These are phyloP conservation scores for Fusarium burgessii DNA, from an alignment of 2,329 filamentous ascomycete genomes.

Conservation along the genomic window DNA sequence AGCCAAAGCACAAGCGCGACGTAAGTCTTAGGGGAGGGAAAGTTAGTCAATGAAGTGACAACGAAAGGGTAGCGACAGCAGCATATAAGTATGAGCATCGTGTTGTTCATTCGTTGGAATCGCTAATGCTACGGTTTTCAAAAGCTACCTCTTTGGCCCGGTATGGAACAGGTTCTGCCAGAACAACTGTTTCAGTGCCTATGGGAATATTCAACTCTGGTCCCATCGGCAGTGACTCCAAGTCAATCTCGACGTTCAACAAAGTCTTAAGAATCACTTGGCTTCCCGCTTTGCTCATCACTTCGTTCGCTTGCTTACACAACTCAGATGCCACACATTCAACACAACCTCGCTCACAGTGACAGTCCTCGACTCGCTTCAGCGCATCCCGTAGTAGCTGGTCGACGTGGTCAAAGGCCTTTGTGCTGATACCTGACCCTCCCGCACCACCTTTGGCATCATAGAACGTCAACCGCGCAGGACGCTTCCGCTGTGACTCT, in stretches of 20 bases:
- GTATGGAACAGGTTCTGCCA: conserved; percentile 74
- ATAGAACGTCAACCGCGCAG: conserved; percentile 91
- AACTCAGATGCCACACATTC: conserved; percentile 90
- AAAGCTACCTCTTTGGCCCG: conserved; percentile 37
- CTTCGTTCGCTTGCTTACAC: conserved; percentile 88
- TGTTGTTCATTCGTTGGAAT: background rate
- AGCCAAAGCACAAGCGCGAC: too few relatives aligned
- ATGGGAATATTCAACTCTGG: conserved; percentile 76
- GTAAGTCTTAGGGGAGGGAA: too few relatives aligned
- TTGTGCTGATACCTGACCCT: conserved; percentile 88
- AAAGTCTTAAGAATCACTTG: conserved; percentile 83
- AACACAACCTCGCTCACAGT: conserved; percentile 83
- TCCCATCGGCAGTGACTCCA: conserved; percentile 88
- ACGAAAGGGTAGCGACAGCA: background rate
- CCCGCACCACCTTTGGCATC: conserved; percentile 89
- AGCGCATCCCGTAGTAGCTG: conserved; percentile 81
- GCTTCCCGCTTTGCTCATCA: conserved; percentile 93
- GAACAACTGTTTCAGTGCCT: conserved; percentile 85
- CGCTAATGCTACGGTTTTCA: background rate
- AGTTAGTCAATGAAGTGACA: too few relatives aligned
- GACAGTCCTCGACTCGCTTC: conserved; percentile 79
- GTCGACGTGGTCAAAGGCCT: conserved; percentile 94
- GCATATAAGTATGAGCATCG: background rate
- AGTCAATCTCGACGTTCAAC: conserved; percentile 80
- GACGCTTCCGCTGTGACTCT: conserved; percentile 80